Percentiles rank a stretch among this genome's conserved stretches.
Evolutionary conservation across 805 yeast species (phyloP).

Genomic region (Priceomyces carsonii): DNA sequence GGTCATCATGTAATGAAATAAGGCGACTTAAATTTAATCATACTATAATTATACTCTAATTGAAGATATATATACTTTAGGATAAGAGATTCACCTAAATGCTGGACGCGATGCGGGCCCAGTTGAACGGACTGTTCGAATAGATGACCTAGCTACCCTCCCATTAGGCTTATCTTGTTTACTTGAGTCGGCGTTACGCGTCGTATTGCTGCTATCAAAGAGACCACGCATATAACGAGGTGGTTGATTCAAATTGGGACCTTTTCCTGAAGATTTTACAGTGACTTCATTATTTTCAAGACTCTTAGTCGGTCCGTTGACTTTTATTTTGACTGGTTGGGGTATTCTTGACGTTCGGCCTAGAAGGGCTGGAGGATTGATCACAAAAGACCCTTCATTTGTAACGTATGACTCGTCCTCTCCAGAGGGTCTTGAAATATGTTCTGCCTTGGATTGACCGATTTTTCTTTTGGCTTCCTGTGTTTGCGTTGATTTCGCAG

Average conservation of each 20-base stretch:
- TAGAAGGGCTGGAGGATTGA: constrained; percentile 17
- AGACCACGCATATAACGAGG: constrained; percentile 44
- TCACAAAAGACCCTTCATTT: constrained; percentile 28
- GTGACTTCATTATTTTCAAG: constrained; percentile 2
- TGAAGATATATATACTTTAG: too few relatives aligned
- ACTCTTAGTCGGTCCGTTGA: constrained; percentile 4
- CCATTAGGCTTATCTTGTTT: too few relatives aligned
- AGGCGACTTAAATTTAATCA: too few relatives aligned
- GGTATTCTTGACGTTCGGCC: constrained; percentile 21
- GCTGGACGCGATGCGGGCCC: too few relatives aligned
- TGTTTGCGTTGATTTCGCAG: background rate
- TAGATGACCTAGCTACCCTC: too few relatives aligned
- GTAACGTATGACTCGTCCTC: constrained; percentile 27
- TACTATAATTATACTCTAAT: too few relatives aligned
- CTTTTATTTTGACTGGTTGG: constrained; percentile 12
- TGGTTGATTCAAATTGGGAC: constrained; percentile 45
- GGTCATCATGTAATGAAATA: background rate
- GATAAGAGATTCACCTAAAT: too few relatives aligned
- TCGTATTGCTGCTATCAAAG: constrained; percentile 21
- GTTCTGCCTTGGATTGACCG: background rate
- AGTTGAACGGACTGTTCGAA: too few relatives aligned
- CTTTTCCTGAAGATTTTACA: constrained; percentile 8
- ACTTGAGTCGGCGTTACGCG: too few relatives aligned
- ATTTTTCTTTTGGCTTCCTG: background rate
- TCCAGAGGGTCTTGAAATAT: background rate